These are phyloP conservation scores for Gardenia jasminoides DNA, from an alignment of 257 asterid species.

Conservation along the genomic window DNA sequence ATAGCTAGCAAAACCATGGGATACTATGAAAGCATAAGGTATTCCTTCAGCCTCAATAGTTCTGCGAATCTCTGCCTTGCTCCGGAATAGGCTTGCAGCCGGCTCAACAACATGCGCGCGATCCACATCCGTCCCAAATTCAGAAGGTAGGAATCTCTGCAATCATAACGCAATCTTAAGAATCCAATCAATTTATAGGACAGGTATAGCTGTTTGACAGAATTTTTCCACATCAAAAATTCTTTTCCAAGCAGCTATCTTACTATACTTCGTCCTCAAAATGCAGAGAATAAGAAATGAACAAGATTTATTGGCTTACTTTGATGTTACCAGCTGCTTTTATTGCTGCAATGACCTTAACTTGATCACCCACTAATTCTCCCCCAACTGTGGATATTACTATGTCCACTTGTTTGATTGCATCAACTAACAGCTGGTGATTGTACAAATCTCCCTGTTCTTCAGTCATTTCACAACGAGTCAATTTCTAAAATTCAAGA, in stretches of 20 bases:
- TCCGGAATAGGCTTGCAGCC: neutral
- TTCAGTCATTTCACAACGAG: neutral
- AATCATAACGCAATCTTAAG: neutral
- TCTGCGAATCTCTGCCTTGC: slow-evolving; percentile 20
- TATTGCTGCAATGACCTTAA: slow-evolving; percentile 31
- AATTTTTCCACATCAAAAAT: too few relatives aligned
- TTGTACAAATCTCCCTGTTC: slow-evolving; percentile 25
- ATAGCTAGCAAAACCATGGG: slow-evolving; percentile 18
- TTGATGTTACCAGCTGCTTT: slow-evolving; percentile 37
- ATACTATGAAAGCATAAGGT: slow-evolving; percentile 17
- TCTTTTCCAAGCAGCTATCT: too few relatives aligned
- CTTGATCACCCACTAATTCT: slow-evolving; percentile 20
- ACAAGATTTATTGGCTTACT: slow-evolving; percentile 9
- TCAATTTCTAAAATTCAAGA: neutral
- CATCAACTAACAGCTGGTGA: slow-evolving; percentile 21
- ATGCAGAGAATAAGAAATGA: too few relatives aligned
- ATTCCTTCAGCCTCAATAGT: slow-evolving; percentile 23
- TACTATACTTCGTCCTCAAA: too few relatives aligned
- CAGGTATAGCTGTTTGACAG: too few relatives aligned
- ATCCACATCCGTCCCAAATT: slow-evolving; percentile 26
- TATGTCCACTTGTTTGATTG: slow-evolving; percentile 41
- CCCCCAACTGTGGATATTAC: slow-evolving; percentile 32
- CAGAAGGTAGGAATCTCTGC: slow-evolving; percentile 34
- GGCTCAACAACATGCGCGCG: slow-evolving; percentile 18
- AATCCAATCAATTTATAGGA: too few relatives aligned